Evolutionary conservation across 768 basidiomycete species (phyloP).

Genomic region (Boletus pseudo-olivaceus): DNA sequence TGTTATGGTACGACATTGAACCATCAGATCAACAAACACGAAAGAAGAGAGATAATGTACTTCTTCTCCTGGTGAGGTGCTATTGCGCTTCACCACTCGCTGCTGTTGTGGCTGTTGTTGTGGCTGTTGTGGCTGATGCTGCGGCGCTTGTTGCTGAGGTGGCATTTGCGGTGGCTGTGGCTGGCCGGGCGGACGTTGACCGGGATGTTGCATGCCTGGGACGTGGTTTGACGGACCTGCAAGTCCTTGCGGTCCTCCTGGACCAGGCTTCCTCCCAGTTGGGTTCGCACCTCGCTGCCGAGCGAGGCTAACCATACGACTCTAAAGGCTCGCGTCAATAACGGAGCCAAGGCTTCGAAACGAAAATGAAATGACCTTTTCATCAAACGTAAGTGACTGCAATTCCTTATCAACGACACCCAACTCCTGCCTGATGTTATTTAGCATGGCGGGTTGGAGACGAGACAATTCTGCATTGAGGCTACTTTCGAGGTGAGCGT

Average conservation of each 20-base stretch:
- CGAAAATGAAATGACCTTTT: slow-evolving; percentile 49
- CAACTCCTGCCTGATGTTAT: slow-evolving; percentile 39
- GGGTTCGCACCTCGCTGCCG: slow-evolving; percentile 23
- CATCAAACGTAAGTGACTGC: slow-evolving; percentile 39
- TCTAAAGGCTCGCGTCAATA: slow-evolving; percentile 29
- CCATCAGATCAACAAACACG: slow-evolving; percentile 1
- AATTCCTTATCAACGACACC: slow-evolving; percentile 47
- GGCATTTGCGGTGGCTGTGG: slow-evolving; percentile 25
- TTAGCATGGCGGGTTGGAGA: slow-evolving; percentile 37
- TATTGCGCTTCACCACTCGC: slow-evolving; percentile 47
- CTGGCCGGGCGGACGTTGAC: slow-evolving; percentile 36
- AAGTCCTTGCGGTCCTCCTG: slow-evolving; percentile 23
- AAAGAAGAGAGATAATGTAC: slow-evolving; percentile 31
- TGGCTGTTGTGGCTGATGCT: slow-evolving; percentile 15
- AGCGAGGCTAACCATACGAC: slow-evolving; percentile 31
- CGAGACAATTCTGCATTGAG: slow-evolving; percentile 42
- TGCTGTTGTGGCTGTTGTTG: slow-evolving; percentile 20
- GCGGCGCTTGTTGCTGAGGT: slow-evolving; percentile 25
- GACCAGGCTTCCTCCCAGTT: slow-evolving; percentile 27
- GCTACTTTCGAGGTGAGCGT: slow-evolving; percentile 12
- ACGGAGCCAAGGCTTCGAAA: not conserved
- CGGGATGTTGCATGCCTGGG: slow-evolving; percentile 39
- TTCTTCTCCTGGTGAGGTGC: slow-evolving; percentile 63
- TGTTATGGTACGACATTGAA: slow-evolving; percentile 13
- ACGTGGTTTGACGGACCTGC: slow-evolving; percentile 26